Conservation (phyloP, 2,329 filamentous ascomycete species). For the Fusarium tricinctum region DNA sequence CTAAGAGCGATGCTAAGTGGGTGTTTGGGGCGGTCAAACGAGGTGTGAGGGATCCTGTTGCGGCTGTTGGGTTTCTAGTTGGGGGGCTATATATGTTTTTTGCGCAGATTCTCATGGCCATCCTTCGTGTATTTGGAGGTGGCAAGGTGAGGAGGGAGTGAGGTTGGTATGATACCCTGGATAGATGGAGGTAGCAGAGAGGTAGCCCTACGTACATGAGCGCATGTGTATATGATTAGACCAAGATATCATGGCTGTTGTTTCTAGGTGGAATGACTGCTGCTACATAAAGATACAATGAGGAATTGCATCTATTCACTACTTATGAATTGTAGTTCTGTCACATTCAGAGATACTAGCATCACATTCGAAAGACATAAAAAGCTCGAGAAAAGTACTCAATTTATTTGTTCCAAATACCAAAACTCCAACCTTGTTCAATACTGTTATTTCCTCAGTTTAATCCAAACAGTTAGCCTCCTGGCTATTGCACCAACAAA, state of each 20-base stretch:
- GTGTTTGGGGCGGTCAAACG: conserved; percentile 33
- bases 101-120: conserved; percentile 14
- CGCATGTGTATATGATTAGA: background rate
- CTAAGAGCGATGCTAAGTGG: conserved; percentile 41
- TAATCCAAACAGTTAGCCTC: background rate
- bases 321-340: too few relatives aligned
- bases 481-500: background rate
- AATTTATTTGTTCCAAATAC: background rate
- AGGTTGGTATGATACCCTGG: background rate
- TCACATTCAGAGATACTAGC: too few relatives aligned
- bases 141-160: conserved; percentile 1
- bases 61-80: conserved; percentile 21
- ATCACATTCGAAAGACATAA: too few relatives aligned
- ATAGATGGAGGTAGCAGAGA: background rate
- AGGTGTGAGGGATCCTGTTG: conserved; percentile 36
- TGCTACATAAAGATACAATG: background rate
- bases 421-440: background rate
- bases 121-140: conserved; percentile 21
- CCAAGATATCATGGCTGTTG: background rate
- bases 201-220: too few relatives aligned
- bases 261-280: background rate
- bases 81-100: conserved; percentile 31
- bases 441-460: background rate
- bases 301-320: too few relatives aligned
- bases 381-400: background rate